Conservation (phyloP, 768 basidiomycete species). For the Amanita exitialis region DNA sequence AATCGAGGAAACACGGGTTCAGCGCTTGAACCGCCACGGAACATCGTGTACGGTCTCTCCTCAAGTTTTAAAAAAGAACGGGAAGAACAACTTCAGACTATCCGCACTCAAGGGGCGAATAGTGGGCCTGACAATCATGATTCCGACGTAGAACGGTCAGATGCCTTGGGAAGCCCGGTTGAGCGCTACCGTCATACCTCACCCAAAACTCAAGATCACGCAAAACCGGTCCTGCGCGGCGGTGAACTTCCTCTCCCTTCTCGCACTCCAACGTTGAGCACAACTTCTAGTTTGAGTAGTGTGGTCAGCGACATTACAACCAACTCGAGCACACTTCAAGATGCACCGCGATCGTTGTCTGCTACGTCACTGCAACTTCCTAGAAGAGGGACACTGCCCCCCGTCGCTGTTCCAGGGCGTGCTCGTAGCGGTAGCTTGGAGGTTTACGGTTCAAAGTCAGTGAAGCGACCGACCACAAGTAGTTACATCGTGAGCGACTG, state of each 20-base stretch:
- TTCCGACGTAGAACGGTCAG: conserved; percentile 46
- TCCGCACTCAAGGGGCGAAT: conserved; percentile 47
- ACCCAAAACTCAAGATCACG: conserved; percentile 33
- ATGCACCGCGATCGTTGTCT: conserved; percentile 26
- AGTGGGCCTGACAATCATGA: conserved; percentile 41
- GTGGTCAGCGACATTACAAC: conserved; percentile 22
- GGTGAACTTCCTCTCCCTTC: conserved; percentile 58
- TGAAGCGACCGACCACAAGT: conserved; percentile 25
- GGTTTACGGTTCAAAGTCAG: conserved; percentile 25
- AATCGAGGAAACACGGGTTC: conserved; percentile 27
- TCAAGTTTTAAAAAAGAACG: conserved; percentile 3
- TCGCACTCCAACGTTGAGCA: conserved; percentile 32
- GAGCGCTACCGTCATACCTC: conserved; percentile 39
- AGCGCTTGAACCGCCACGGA: conserved; percentile 22
- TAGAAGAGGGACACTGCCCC: conserved; percentile 11
- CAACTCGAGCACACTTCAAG: conserved; percentile 26
- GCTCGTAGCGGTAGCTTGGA: conserved; percentile 56
- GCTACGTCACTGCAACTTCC: conserved; percentile 28
- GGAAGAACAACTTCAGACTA: conserved; percentile 21
- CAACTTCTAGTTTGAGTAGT: conserved; percentile 28
- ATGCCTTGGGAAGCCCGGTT: conserved; percentile 26
- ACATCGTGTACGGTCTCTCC: conserved; percentile 8
- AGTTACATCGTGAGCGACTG: conserved; percentile 21
- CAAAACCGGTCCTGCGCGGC: conserved; percentile 33
- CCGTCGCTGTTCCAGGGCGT: conserved; percentile 28